Percentiles rank a stretch among this genome's conserved stretches.
Evolutionary conservation across 2,329 filamentous ascomycete species (phyloP).

Genomic region (Colletotrichum agaves): DNA sequence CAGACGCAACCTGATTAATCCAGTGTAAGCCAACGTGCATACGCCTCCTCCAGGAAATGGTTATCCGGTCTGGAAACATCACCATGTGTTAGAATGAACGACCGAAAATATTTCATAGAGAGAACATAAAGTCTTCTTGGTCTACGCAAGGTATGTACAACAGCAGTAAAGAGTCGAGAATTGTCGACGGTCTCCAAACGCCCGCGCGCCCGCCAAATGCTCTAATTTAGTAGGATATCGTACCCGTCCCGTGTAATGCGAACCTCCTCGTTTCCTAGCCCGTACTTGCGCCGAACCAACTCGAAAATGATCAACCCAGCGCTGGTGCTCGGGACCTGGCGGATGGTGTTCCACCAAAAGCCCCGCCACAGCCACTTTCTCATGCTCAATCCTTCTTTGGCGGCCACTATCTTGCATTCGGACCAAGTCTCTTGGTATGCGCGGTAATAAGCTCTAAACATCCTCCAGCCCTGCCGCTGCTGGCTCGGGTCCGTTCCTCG

Average conservation of each 20-base stretch:
- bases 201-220: conserved; percentile 12
- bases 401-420: conserved; percentile 68
- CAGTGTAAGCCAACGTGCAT: not conserved
- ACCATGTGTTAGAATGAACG: not conserved
- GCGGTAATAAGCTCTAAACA: conserved; percentile 73
- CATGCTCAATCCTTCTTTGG: conserved; percentile 65
- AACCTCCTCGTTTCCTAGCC: conserved; percentile 69
- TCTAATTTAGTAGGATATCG: conserved; percentile 71
- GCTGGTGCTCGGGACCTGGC: conserved; percentile 81
- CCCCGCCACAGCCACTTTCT: conserved; percentile 74
- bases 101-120: not conserved
- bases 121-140: not conserved
- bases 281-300: conserved; percentile 78
- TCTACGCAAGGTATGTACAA: conserved; percentile 19
- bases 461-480: conserved; percentile 56
- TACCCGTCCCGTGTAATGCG: conserved; percentile 76
- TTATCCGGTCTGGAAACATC: conserved; percentile 11
- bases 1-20: conserved; percentile 3
- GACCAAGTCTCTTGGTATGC: conserved; percentile 76
- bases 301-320: conserved; percentile 84
- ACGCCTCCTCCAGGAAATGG: not conserved
- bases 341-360: conserved; percentile 77
- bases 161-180: conserved; percentile 18
- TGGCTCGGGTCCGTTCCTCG: conserved; percentile 45
- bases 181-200: conserved; percentile 16